Conservation (phyloP, 2,329 filamentous ascomycete genomes). For the Camptophora hylomeconis region DNA sequence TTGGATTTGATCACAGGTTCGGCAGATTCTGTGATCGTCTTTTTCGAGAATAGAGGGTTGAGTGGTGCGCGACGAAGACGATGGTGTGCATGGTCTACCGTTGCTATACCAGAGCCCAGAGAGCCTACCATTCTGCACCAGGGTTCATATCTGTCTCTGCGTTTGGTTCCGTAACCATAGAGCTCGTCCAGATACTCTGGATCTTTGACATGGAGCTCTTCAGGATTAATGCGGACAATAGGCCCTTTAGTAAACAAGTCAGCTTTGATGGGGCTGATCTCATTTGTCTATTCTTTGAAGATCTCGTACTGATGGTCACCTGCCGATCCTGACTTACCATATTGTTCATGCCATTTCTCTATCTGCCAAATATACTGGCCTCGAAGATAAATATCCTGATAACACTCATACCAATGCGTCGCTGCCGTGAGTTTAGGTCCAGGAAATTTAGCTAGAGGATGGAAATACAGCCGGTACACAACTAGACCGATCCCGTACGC, state of each 20-base stretch:
- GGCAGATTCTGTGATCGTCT: slow-evolving; percentile 20
- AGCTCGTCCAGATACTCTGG: slow-evolving; percentile 12
- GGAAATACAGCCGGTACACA: slow-evolving; percentile 20
- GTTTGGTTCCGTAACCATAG: slow-evolving; percentile 9
- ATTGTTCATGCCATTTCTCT: slow-evolving; percentile 22
- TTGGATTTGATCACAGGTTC: slow-evolving; percentile 3
- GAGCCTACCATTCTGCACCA: slow-evolving; percentile 2
- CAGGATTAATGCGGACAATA: slow-evolving; percentile 13
- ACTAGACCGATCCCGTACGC: too few species aligned
- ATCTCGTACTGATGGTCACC: slow-evolving; percentile 2
- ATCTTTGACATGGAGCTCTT: slow-evolving; percentile 15
- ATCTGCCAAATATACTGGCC: slow-evolving; percentile 24
- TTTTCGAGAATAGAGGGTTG: slow-evolving; percentile 32
- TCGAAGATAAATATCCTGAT: slow-evolving; percentile 19
- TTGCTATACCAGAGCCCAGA: slow-evolving; percentile 17
- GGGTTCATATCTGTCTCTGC: slow-evolving; percentile 8
- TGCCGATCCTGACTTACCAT: slow-evolving; percentile 18
- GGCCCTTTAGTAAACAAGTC: slow-evolving; percentile 6
- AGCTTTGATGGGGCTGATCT: background rate
- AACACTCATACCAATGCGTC: slow-evolving; percentile 20
- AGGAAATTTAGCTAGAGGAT: slow-evolving; percentile 23
- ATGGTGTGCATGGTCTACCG: slow-evolving; percentile 28
- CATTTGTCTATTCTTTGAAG: background rate
- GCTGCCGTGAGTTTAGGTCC: slow-evolving; percentile 23
- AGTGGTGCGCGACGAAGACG: slow-evolving; percentile 28